Evolutionary conservation across 352 stramenopile genomes (phyloP).

Genomic region (Phytophthora pseudosyringae): DNA sequence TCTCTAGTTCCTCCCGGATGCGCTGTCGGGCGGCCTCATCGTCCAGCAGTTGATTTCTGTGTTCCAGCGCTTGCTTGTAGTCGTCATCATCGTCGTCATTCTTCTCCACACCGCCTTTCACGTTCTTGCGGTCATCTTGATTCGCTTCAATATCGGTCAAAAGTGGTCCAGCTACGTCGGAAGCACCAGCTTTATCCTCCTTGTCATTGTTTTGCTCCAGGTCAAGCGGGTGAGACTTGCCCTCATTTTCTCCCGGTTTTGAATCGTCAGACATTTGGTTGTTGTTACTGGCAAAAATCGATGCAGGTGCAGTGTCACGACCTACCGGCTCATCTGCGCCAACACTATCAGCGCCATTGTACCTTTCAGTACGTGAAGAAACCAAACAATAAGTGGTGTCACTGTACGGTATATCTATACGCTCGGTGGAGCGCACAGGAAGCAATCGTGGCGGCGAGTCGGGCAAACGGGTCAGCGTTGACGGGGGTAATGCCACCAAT

Average conservation of each 20-base stretch:
- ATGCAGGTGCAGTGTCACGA: not conserved
- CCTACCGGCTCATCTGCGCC: not conserved
- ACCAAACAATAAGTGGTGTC: not conserved
- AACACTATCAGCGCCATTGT: not conserved
- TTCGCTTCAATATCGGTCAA: slow-evolving; percentile 12
- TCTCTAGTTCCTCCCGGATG: slow-evolving; percentile 49
- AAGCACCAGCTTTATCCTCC: not conserved
- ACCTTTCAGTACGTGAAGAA: not conserved
- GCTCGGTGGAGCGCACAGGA: not conserved
- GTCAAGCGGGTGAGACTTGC: not conserved
- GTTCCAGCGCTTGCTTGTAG: slow-evolving; percentile 29
- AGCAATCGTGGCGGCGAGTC: slow-evolving; percentile 54
- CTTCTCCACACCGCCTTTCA: not conserved
- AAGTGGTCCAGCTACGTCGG: slow-evolving; percentile 9
- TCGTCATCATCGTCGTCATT: slow-evolving; percentile 26
- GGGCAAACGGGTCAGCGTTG: slow-evolving; percentile 60
- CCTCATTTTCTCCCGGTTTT: not conserved
- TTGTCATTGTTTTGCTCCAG: not conserved
- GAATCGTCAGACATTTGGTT: not conserved
- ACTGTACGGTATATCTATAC: not conserved
- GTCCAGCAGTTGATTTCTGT: slow-evolving; percentile 25
- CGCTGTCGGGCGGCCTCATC: slow-evolving; percentile 48
- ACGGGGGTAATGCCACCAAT: slow-evolving; percentile 6
- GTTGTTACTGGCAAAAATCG: not conserved
- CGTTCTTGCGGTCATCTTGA: not conserved